Base-by-base conservation (phyloP, 805 yeast genomes). In the Danielia oregonensis region DNA sequence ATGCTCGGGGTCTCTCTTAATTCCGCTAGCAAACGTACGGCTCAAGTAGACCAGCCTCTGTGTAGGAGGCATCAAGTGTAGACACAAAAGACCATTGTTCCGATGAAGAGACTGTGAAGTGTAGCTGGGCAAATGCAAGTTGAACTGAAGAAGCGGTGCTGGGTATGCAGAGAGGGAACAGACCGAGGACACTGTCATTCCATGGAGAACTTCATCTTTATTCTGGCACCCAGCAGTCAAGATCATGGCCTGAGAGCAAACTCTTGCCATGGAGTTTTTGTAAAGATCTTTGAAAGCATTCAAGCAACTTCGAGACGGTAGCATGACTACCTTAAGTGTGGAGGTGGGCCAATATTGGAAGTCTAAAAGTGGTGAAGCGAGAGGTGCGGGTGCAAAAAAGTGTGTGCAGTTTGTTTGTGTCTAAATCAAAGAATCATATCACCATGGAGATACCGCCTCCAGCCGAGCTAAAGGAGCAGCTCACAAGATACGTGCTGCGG, bases 171-270 rank as follows among this genome's bases (percentile, higher is more conserved):
- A 79, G 10, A 91, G 62, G 1, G 97, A 88, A 9, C 86, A 76
- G 28, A 88, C 86, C 1, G 96, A 86, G 2, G 96, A 84, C 2
- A 91, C 65, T 0, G 97, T 87, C 68, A 86, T 77, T 0, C 97
- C 97, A 58, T 73, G 82, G 24, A 69, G 59, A 15, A 26, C 32
- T 11, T 34, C 26, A 4, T 31, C 24, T 9, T 24, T 31, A 15
- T 32, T 32, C 18, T 36, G 41, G 24, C 43, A 32, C 4, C 47
- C 49, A 11, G 69, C 60, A 5, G 72, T 67, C 22, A 67, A 49
- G 5, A 67, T 57, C 73, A 67, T 67, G 5, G 73, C 72, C 37
- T 62, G 73, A 4, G 65, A 54, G 13, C 66, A 47, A 11, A 66
- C 48, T 14, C 68, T 46, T 13, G 68, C 44, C 71, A 67, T 65